Evolutionary conservation across 495 filamentous ascomycete species (phyloP).

Genomic region (Neurospora cerealis): DNA sequence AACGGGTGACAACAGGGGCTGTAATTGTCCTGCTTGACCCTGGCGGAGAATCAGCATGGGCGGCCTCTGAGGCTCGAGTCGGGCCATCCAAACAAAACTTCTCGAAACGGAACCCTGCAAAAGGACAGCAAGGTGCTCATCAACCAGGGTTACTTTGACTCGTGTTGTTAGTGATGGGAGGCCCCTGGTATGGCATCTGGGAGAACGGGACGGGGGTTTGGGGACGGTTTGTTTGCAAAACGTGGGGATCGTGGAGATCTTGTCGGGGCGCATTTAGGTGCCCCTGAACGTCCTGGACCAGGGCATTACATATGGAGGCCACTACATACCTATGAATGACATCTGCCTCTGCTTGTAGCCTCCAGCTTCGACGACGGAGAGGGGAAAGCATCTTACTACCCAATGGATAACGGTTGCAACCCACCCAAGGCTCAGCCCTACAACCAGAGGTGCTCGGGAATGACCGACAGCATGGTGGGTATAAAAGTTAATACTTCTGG

Average conservation of each 20-base stretch:
- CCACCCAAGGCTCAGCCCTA: neutral
- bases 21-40: neutral
- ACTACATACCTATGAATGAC: neutral
- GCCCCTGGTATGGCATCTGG: neutral
- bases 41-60: neutral
- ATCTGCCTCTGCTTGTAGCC: neutral
- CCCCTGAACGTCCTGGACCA: neutral
- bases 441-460: neutral
- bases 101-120: neutral
- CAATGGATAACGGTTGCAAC: neutral
- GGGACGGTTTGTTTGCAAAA: neutral
- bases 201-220: neutral
- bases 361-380: neutral
- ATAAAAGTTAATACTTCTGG: neutral
- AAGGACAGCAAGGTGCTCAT: neutral
- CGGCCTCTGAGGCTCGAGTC: neutral
- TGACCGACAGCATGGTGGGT: neutral
- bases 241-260: neutral
- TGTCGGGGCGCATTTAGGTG: neutral
- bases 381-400: neutral
- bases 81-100: neutral
- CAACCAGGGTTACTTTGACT: neutral
- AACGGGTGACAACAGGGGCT: neutral
- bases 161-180: neutral
- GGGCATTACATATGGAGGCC: neutral